Evolutionary conservation across 129 eudicot species (phyloP).

Genomic region (Heracleum sosnowskyi): DNA sequence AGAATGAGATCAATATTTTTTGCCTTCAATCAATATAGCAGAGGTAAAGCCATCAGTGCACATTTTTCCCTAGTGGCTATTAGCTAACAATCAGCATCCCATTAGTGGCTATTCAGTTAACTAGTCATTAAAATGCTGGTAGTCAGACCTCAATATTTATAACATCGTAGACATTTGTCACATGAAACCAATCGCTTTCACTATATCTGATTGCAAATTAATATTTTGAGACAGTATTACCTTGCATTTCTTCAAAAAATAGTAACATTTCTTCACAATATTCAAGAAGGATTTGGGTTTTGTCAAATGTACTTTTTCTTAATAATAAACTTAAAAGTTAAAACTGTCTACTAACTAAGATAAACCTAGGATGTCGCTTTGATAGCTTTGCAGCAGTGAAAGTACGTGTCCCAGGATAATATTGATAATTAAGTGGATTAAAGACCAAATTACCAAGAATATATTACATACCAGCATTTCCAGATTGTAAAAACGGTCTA

Average conservation of each 20-base stretch:
- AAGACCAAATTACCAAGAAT: background rate
- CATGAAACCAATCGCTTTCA: background rate
- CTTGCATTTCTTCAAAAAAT: no score
- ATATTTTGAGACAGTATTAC: background rate
- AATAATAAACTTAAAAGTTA: no score
- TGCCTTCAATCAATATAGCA: background rate
- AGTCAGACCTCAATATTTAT: background rate
- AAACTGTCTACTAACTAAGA: no score
- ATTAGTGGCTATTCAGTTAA: background rate
- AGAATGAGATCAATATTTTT: background rate
- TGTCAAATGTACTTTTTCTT: background rate
- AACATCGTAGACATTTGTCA: no score
- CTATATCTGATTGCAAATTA: background rate
- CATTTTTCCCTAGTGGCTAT: background rate
- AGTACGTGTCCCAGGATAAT: background rate
- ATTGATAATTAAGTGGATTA: background rate
- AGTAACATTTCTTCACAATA: background rate
- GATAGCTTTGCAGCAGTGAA: background rate
- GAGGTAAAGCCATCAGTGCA: background rate
- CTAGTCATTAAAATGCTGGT: no score
- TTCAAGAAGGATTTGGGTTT: background rate
- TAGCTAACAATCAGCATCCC: background rate
- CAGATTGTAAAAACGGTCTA: constrained; percentile 85
- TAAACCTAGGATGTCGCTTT: background rate
- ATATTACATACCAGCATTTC: constrained; percentile 71